These are phyloP conservation scores for Mortierella sp. DNA, from an alignment of 371 early-diverging fungal genomes.

Conservation along the genomic window DNA sequence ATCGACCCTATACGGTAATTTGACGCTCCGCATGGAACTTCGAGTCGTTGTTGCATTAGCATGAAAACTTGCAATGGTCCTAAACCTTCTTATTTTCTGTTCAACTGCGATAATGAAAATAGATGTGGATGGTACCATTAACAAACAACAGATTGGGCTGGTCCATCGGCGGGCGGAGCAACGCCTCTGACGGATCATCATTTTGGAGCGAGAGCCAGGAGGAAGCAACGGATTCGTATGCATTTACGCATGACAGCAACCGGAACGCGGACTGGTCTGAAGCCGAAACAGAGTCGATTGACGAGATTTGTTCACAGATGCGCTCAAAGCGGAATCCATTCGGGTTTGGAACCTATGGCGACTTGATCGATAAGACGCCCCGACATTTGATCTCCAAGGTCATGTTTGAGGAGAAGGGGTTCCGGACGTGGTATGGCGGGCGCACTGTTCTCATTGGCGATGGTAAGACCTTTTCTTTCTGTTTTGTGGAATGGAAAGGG, in stretches of 20 bases:
- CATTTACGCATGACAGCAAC: conserved; percentile 19
- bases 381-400: conserved; percentile 46
- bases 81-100: background rate
- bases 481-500: background rate
- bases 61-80: too few relatives aligned
- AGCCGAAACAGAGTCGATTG: conserved; percentile 48
- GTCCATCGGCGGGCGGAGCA: conserved; percentile 50
- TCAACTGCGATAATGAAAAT: background rate
- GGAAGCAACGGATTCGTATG: conserved; percentile 33
- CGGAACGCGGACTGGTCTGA: conserved; percentile 49
- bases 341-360: conserved; percentile 51
- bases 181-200: conserved; percentile 23
- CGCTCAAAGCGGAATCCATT: conserved; percentile 41
- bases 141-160: conserved; percentile 50
- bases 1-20: conserved; percentile 50
- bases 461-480: conserved; percentile 30
- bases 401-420: conserved; percentile 54
- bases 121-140: conserved; percentile 59
- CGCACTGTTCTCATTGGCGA: conserved; percentile 55
- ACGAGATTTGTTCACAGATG: conserved; percentile 52
- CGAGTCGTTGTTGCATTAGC: background rate
- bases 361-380: conserved; percentile 45
- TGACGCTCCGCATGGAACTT: background rate
- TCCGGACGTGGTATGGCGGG: conserved; percentile 54
- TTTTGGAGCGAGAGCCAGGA: conserved; percentile 53